phyloP scores from a whole-genome alignment of 352 stramenopile genomes.

The Pythium apleroticum region DNA sequence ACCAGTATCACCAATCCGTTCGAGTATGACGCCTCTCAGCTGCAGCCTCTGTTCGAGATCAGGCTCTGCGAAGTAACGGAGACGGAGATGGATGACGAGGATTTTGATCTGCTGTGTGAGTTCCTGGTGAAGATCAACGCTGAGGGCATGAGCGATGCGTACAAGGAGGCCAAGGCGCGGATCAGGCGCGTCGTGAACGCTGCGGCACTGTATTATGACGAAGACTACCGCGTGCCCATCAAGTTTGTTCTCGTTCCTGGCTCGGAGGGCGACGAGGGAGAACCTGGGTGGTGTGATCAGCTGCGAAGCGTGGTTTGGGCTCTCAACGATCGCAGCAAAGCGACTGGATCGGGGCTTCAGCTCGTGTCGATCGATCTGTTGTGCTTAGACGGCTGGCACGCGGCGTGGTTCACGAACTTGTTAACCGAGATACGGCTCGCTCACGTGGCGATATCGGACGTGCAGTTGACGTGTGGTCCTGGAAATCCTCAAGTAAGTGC shows the following conservation, averaged over 20 bases:
- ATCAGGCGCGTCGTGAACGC: neutral
- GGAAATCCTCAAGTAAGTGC: neutral
- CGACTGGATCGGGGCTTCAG: neutral
- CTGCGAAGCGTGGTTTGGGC: neutral
- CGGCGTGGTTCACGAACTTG: neutral
- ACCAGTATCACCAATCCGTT: neutral
- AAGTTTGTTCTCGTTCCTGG: neutral
- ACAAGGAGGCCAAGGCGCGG: neutral
- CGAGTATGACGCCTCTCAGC: neutral
- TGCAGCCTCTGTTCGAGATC: conserved; percentile 9
- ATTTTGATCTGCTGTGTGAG: neutral
- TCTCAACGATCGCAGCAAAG: neutral
- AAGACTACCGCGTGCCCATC: neutral
- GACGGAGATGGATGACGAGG: neutral
- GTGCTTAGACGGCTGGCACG: neutral
- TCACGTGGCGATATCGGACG: neutral
- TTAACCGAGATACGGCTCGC: neutral
- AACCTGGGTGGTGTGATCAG: neutral
- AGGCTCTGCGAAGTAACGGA: neutral
- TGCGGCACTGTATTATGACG: neutral
- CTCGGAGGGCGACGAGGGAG: neutral
- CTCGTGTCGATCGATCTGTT: neutral
- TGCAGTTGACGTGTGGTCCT: neutral
- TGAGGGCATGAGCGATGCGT: neutral
- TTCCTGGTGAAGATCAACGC: neutral